Evolutionary conservation across 2,329 filamentous ascomycete genomes (phyloP).

Genomic region (Ophiocordyceps polyrhachis-furcata): DNA sequence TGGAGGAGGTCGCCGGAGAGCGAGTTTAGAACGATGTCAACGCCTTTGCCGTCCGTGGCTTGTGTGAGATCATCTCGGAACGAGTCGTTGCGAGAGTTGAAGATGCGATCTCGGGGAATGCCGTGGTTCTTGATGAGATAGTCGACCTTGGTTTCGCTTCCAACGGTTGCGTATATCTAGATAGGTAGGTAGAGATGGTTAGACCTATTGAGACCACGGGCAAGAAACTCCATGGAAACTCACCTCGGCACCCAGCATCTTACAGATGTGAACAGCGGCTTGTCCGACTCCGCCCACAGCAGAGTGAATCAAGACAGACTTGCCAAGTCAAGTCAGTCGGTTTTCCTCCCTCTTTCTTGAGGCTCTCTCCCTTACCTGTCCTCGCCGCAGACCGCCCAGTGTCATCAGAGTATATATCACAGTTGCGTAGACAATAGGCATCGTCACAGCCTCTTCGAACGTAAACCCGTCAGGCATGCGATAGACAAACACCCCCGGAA

Average conservation of each 20-base stretch:
- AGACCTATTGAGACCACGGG: no score
- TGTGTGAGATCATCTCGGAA: slow-evolving; percentile 12
- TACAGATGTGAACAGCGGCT: slow-evolving; percentile 10
- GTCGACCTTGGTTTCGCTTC: slow-evolving; percentile 10
- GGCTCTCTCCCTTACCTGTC: slow-evolving; percentile 1
- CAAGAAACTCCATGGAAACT: background rate
- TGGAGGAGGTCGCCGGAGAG: slow-evolving; percentile 14
- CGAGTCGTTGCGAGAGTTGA: slow-evolving; percentile 11
- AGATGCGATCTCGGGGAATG: slow-evolving; percentile 11
- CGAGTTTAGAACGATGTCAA: slow-evolving; percentile 18
- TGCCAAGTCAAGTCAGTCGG: background rate
- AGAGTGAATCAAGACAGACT: slow-evolving; percentile 14
- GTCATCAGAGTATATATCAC: slow-evolving; percentile 7
- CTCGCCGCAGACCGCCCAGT: slow-evolving; percentile 2
- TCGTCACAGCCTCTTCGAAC: slow-evolving; percentile 15
- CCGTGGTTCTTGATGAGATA: slow-evolving; percentile 7
- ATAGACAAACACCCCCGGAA: slow-evolving; percentile 7
- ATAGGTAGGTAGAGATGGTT: no score
- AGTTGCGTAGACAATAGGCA: slow-evolving; percentile 15
- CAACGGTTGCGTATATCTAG: slow-evolving; percentile 9
- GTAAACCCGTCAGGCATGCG: slow-evolving; percentile 15
- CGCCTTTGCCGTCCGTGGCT: slow-evolving; percentile 12
- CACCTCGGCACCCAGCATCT: slow-evolving; percentile 8
- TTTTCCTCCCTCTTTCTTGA: background rate
- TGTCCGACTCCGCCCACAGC: slow-evolving; percentile 13